phyloP scores from a whole-genome alignment of 495 filamentous ascomycete species.

The Neurospora sp. region DNA sequence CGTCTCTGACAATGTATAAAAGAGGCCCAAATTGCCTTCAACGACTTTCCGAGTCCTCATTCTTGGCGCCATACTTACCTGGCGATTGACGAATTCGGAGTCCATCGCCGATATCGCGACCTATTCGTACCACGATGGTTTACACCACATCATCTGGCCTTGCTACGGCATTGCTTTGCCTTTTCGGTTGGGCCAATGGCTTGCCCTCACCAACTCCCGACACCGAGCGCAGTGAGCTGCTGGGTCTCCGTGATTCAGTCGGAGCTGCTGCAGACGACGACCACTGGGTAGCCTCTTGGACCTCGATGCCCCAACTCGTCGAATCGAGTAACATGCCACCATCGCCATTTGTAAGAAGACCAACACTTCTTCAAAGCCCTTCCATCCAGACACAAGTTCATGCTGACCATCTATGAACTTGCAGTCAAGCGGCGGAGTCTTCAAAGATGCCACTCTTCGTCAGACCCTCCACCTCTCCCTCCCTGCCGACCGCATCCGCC shows the following conservation, averaged over 20 bases:
- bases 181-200: not conserved
- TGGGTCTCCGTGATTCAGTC: not conserved
- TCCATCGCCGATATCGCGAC: not conserved
- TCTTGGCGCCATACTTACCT: not conserved
- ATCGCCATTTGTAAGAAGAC: constrained; percentile 43
- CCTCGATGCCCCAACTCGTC: constrained; percentile 55
- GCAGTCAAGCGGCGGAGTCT: constrained; percentile 16
- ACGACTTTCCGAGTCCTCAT: not conserved
- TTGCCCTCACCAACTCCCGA: constrained; percentile 3
- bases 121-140: not conserved
- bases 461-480: constrained; percentile 56
- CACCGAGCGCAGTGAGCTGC: not conserved
- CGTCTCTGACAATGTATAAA: constrained; percentile 3
- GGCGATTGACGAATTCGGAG: not conserved
- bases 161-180: constrained; percentile 4
- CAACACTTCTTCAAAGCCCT: not conserved
- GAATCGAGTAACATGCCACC: constrained; percentile 54
- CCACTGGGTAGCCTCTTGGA: constrained; percentile 60
- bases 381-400: not conserved
- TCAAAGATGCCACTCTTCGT: constrained; percentile 51
- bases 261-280: constrained; percentile 6
- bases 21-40: not conserved
- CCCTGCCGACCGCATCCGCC: constrained; percentile 42
- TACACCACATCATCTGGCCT: not conserved
- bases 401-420: not conserved